Evolutionary conservation across 1,284 basidiomycete species (phyloP).

Genomic region (Leccinum cinnamomeum): DNA sequence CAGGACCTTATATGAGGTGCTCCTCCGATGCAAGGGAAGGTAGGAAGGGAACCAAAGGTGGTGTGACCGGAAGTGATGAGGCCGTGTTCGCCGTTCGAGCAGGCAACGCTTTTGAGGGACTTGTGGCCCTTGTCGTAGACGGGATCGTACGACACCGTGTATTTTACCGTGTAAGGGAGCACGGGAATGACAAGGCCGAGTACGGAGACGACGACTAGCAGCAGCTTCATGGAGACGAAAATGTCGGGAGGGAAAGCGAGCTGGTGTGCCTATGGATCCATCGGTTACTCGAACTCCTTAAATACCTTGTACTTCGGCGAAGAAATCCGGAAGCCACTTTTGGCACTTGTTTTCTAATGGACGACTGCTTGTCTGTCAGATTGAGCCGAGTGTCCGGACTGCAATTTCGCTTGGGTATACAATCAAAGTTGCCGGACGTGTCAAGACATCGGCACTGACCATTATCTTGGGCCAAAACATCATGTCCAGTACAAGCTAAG

Average conservation of each 20-base stretch:
- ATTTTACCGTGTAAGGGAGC: slow-evolving; percentile 11
- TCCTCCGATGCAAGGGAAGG: slow-evolving; percentile 52
- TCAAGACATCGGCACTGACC: neutral
- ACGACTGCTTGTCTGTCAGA: neutral
- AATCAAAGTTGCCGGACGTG: neutral
- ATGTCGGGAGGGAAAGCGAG: neutral
- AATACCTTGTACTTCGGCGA: neutral
- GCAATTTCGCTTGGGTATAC: neutral
- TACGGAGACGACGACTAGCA: neutral
- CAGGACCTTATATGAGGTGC: slow-evolving; percentile 36
- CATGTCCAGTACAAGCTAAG: neutral
- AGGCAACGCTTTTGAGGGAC: slow-evolving; percentile 43
- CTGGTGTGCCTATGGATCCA: neutral
- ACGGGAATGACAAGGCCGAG: slow-evolving; percentile 10
- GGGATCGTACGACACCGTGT: slow-evolving; percentile 16
- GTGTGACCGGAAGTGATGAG: slow-evolving; percentile 42
- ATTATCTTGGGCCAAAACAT: neutral
- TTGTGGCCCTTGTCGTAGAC: slow-evolving; percentile 40
- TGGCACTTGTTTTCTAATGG: neutral
- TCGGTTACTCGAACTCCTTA: neutral
- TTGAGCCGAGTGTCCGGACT: neutral
- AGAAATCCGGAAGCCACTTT: neutral
- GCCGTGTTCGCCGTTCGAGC: slow-evolving; percentile 45
- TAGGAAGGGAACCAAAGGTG: slow-evolving; percentile 46
- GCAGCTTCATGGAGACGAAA: slow-evolving; percentile 17